Percentiles rank a stretch among this genome's conserved stretches.
Evolutionary conservation across 1,284 basidiomycete genomes (phyloP).

Genomic region (Ceratobasidium sp.): DNA sequence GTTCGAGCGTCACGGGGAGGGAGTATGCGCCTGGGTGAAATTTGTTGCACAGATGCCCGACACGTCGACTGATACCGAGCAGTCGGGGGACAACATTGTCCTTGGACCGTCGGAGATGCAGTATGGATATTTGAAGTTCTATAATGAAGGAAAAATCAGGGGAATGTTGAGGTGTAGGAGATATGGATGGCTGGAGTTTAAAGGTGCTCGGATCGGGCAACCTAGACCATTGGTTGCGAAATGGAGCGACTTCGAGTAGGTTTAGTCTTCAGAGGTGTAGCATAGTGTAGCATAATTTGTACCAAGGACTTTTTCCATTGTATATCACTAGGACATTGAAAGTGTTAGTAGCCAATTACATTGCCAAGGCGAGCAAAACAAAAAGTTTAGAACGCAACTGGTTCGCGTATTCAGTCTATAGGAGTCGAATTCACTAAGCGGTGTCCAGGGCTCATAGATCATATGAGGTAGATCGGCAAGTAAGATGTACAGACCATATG

Average conservation of each 20-base stretch:
- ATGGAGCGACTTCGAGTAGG: constrained; percentile 19
- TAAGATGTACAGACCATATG: no score
- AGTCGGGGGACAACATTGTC: not conserved
- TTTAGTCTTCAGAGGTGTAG: not conserved
- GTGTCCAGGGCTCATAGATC: no score
- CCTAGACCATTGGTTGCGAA: not conserved
- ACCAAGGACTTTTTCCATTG: not conserved
- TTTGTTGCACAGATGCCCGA: constrained; percentile 41
- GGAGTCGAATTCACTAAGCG: no score
- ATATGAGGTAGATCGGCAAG: no score
- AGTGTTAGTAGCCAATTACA: no score
- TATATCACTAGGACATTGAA: no score
- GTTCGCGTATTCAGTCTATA: no score
- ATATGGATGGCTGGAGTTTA: constrained; percentile 38
- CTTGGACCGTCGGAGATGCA: constrained; percentile 38
- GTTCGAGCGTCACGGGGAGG: constrained; percentile 12
- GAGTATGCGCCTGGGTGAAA: constrained; percentile 22
- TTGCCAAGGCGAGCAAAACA: no score
- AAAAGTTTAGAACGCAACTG: no score
- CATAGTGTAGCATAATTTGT: not conserved
- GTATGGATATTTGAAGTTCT: constrained; percentile 37
- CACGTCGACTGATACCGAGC: constrained; percentile 14
- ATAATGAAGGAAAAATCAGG: not conserved
- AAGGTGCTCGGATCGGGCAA: constrained; percentile 5
- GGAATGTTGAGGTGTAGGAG: constrained; percentile 35